Evolutionary conservation across 1,284 basidiomycete genomes (phyloP).

Genomic region (Meripilus lineatus): DNA sequence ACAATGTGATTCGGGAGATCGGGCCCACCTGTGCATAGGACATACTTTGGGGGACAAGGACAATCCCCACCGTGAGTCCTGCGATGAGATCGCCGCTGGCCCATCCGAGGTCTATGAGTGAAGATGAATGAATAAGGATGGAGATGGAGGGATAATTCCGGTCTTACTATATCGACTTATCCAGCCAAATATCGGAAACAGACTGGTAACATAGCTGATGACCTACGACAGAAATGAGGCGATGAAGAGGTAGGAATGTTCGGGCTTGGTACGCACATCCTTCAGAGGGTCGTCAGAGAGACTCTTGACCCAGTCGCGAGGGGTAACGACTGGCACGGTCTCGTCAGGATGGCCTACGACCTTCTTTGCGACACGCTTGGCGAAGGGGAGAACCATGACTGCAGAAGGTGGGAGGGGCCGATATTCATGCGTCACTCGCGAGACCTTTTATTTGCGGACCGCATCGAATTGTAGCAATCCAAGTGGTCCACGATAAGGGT

Average conservation of each 20-base stretch:
- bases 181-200: slow-evolving; percentile 87
- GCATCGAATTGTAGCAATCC: no score
- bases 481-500: no score
- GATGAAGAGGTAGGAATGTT: background rate
- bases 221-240: slow-evolving; percentile 34
- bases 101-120: slow-evolving; percentile 63
- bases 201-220: slow-evolving; percentile 53
- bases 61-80: slow-evolving; percentile 86
- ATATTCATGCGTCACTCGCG: no score
- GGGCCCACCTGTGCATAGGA: slow-evolving; percentile 65
- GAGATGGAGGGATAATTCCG: slow-evolving; percentile 2
- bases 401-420: no score
- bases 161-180: slow-evolving; percentile 75
- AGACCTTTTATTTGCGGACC: no score
- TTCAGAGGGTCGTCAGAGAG: slow-evolving; percentile 39
- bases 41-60: slow-evolving; percentile 85
- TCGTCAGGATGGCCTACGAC: slow-evolving; percentile 63
- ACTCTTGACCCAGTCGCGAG: slow-evolving; percentile 44
- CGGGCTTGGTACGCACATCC: slow-evolving; percentile 34
- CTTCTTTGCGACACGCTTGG: slow-evolving; percentile 52
- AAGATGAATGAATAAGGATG: slow-evolving; percentile 15
- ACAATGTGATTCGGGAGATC: background rate
- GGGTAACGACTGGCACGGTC: slow-evolving; percentile 55
- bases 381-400: slow-evolving; percentile 17
- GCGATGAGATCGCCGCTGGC: slow-evolving; percentile 79